Evolutionary conservation across 352 stramenopile genomes (phyloP), one percentile per base, ranked within the genome.

Genomic region (Globisporangium megalacanthum): DNA sequence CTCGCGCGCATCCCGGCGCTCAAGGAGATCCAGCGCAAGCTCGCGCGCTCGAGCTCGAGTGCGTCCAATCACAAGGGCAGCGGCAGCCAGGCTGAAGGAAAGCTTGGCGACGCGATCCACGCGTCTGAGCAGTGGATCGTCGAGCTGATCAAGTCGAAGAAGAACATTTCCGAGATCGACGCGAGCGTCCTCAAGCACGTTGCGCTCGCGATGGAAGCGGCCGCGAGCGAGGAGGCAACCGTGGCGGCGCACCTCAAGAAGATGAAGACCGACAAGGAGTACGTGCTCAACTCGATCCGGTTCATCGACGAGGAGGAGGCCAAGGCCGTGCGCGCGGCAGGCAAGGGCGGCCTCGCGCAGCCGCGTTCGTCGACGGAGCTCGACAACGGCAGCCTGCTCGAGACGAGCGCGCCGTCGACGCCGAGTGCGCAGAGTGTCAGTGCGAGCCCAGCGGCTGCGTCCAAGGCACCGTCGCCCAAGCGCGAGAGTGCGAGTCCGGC

Each of bases 271-370:
- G 80, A 89, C 72, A 92, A 92, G 75, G 85, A 94, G 69, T 91
- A 92, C 65, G 79, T 94, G 66, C 76, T 94, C 2, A 94, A 94
- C 73, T 89, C 79, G 65, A 88, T 94, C 57, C 85, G 85, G 51
- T 92, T 94, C 60, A 92, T 94, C 71, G 85, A 94, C 65, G 80
- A 92, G 53, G 85, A 94, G 64, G 85, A 94, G 69, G 85, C 85
- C 31, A 92, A 92, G 72, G 85, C 85, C n/a, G 85, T 94, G 53
- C 81, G 85, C 51, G 74, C 70, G 62, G 82, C 82, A 29, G 82
- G 84, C 57, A 94, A 94, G 73, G 76, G 78, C 5, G 55, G 73
- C 20, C 69, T 66, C 9, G 56, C 50, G 58, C 35, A 49, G 33
- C 20, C 36, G 25, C 25, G 25, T 29, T 29, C 25, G 25, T 29